phyloP scores from a whole-genome alignment of 257 asterid genomes.

The Plantago major region DNA sequence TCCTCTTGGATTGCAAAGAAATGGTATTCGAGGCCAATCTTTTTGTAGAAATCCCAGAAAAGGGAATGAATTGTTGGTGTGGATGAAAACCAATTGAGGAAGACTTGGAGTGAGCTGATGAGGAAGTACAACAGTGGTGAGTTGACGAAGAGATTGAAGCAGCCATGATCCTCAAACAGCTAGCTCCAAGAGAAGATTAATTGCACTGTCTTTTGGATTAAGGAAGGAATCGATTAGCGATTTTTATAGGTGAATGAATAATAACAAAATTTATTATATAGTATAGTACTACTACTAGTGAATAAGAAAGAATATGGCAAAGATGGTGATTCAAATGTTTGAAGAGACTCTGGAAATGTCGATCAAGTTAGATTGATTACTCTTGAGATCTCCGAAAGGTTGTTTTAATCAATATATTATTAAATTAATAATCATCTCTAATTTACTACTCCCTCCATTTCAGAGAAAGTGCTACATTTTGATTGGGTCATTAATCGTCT shows the following conservation, averaged over 20 bases:
- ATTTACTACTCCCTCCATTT: too few species aligned
- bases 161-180: slow-evolving; percentile 35
- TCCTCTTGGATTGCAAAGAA: slow-evolving; percentile 45
- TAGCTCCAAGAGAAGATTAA: slow-evolving; percentile 1
- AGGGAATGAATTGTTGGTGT: slow-evolving; percentile 19
- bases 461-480: too few species aligned
- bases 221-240: too few species aligned
- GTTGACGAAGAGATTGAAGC: slow-evolving; percentile 44
- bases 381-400: slow-evolving; percentile 87
- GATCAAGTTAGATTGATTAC: slow-evolving; percentile 37
- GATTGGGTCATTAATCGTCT: too few species aligned
- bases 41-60: slow-evolving; percentile 28
- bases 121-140: slow-evolving; percentile 42
- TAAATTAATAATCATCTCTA: too few species aligned
- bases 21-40: slow-evolving; percentile 28
- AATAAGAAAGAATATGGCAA: too few species aligned
- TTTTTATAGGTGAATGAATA: too few species aligned
- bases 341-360: slow-evolving; percentile 41
- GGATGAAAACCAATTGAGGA: slow-evolving; percentile 36
- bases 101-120: slow-evolving; percentile 41
- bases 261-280: neutral
- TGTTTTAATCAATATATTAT: too few species aligned
- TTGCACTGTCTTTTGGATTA: neutral
- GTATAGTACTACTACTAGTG: neutral
- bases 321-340: neutral